Percentiles rank a stretch among this genome's conserved stretches.
phyloP scores from a whole-genome alignment of 1,139 yeast species.

The Scheffersomyces insectosa region DNA sequence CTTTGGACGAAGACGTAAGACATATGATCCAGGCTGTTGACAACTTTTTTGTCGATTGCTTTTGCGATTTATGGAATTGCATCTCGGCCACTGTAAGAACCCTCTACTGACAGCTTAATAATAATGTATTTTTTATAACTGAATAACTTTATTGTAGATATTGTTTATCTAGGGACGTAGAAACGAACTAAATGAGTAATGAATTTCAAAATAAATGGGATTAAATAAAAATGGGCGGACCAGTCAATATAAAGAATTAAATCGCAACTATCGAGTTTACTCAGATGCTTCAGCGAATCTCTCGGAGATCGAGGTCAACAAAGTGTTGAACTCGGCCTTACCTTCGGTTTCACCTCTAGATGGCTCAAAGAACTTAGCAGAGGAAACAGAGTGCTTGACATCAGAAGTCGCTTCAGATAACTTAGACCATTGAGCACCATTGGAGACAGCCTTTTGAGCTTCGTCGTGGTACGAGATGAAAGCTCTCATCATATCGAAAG shows the following conservation, averaged over 20 bases:
- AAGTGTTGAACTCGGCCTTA: conserved; percentile 71
- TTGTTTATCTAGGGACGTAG: not conserved
- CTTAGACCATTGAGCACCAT: conserved; percentile 94
- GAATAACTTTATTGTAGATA: not conserved
- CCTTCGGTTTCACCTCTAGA: conserved; percentile 82
- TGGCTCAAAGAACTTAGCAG: conserved; percentile 96
- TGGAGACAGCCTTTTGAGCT: conserved; percentile 94
- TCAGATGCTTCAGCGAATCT: conserved; percentile 95
- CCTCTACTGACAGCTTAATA: not conserved
- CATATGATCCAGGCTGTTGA: conserved; percentile 19
- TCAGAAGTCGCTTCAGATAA: conserved; percentile 85
- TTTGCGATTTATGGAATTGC: conserved; percentile 1
- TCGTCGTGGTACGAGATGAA: conserved; percentile 90
- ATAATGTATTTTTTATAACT: not conserved
- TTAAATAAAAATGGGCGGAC: not conserved
- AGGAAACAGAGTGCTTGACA: conserved; percentile 89
- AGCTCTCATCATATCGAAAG: conserved; percentile 96
- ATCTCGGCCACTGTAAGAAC: not conserved
- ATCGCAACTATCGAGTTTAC: conserved; percentile 33
- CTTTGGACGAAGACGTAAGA: conserved; percentile 18
- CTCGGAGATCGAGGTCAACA: conserved; percentile 76
- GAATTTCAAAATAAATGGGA: not conserved
- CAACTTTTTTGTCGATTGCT: conserved; percentile 18
- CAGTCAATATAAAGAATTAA: not conserved
- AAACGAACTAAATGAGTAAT: not conserved